A percentile compares a stretch with the other conserved stretches of the same genome.
These are phyloP conservation scores for Luffa aegyptiaca DNA, from an alignment of 306 rosid species.

Conservation along the genomic window DNA sequence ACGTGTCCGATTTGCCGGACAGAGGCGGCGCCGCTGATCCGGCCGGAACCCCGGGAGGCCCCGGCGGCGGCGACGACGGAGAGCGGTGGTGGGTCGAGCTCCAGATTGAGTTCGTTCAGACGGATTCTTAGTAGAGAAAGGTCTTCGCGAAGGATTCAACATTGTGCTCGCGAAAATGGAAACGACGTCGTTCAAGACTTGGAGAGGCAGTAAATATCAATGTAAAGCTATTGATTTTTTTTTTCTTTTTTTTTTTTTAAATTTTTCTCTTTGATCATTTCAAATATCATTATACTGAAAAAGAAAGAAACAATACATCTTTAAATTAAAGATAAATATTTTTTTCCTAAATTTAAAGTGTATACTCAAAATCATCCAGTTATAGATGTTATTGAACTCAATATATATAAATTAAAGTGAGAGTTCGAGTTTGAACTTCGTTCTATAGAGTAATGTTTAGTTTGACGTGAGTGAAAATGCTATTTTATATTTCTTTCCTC, in stretches of 20 bases:
- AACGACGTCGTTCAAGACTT: conserved; percentile 4
- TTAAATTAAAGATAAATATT: not conserved
- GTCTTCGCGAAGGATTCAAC: conserved; percentile 6
- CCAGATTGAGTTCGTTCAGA: conserved; percentile 17
- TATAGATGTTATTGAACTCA: too few species aligned
- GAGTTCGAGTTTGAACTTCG: not conserved
- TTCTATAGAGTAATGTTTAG: too few species aligned
- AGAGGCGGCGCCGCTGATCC: conserved; percentile 14
- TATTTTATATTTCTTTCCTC: too few species aligned
- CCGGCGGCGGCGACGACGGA: conserved; percentile 9
- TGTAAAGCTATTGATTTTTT: not conserved
- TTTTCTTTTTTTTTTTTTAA: not conserved
- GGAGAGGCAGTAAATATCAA: not conserved
- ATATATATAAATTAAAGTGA: too few species aligned
- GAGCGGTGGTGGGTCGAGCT: not conserved
- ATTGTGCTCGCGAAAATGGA: not conserved
- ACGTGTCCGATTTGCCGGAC: conserved; percentile 31
- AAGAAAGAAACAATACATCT: not conserved
- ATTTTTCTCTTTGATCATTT: not conserved
- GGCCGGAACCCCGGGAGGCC: not conserved
- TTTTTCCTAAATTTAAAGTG: too few species aligned
- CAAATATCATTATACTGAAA: not conserved
- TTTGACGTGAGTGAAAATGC: too few species aligned
- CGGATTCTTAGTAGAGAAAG: conserved; percentile 17
- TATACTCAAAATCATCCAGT: too few species aligned